Conservation (phyloP, 129 eudicot genomes). For the Centella asiatica region DNA sequence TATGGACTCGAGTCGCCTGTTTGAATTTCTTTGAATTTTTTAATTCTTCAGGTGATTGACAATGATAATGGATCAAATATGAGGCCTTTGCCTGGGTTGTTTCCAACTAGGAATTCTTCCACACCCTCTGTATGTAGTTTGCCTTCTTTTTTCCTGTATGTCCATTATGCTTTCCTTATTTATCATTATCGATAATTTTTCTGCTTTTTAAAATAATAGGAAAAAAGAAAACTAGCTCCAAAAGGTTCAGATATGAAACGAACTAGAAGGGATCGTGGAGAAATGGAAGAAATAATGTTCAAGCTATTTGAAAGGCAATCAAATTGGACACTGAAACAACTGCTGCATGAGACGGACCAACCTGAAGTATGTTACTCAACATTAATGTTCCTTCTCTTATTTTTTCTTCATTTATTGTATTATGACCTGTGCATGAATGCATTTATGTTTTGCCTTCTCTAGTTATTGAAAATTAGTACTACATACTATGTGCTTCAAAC, state of each 20-base stretch:
- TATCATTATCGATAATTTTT: too few relatives aligned
- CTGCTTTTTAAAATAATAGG: constrained; percentile 29
- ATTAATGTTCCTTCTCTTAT: background rate
- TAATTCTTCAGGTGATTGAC: constrained; percentile 64
- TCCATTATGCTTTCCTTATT: background rate
- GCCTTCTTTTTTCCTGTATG: background rate
- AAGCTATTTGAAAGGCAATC: constrained; percentile 78
- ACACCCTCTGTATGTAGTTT: constrained; percentile 26
- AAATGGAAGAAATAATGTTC: constrained; percentile 92
- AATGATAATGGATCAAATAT: constrained; percentile 62
- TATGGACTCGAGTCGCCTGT: background rate
- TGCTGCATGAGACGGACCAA: constrained; percentile 76
- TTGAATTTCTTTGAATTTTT: background rate
- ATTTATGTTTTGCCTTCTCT: too few relatives aligned
- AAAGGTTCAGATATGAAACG: constrained; percentile 79
- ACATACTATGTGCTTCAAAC: too few relatives aligned
- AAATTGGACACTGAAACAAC: constrained; percentile 87
- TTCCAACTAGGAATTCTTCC: constrained; percentile 22
- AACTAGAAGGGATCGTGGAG: constrained; percentile 83
- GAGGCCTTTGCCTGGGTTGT: constrained; percentile 76
- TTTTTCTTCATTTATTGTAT: background rate
- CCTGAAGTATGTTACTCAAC: constrained; percentile 56
- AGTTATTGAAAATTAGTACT: too few relatives aligned
- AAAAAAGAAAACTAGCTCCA: constrained; percentile 41
- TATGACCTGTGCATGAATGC: background rate